phyloP scores from a whole-genome alignment of 805 yeast species.

The Naumovozyma baii region DNA sequence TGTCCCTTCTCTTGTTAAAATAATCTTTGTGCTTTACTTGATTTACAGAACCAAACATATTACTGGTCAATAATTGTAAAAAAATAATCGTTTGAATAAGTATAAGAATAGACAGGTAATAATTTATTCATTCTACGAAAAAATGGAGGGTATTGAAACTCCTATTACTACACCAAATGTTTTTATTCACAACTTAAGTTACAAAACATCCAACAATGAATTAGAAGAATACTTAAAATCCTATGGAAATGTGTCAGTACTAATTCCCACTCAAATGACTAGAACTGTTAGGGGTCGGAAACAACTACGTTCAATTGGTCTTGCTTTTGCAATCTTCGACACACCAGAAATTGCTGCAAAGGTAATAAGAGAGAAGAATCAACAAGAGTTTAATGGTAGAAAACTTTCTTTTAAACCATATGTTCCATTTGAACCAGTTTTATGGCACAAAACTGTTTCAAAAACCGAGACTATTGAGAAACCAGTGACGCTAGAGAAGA shows the following conservation, averaged over 20 bases:
- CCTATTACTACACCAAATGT: slow-evolving; percentile 31
- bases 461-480: not conserved
- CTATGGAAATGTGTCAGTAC: slow-evolving; percentile 35
- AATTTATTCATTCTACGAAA: too few species aligned
- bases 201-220: slow-evolving; percentile 43
- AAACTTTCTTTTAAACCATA: slow-evolving; percentile 36
- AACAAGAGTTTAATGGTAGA: slow-evolving; percentile 42
- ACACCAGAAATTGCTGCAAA: slow-evolving; percentile 49
- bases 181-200: slow-evolving; percentile 46
- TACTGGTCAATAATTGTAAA: too few species aligned
- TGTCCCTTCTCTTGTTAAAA: too few species aligned
- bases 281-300: slow-evolving; percentile 35
- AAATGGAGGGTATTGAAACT: too few species aligned
- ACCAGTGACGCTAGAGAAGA: not conserved
- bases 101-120: too few species aligned
- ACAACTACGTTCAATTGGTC: slow-evolving; percentile 45
- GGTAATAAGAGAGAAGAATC: slow-evolving; percentile 59
- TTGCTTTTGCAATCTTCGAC: slow-evolving; percentile 77
- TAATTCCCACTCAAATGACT: slow-evolving; percentile 47
- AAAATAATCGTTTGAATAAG: too few species aligned
- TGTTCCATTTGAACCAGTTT: slow-evolving; percentile 16
- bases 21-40: too few species aligned
- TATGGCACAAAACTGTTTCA: too few species aligned
- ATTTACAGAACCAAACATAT: too few species aligned
- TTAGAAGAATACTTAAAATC: slow-evolving; percentile 36